Evolutionary conservation across 1,284 basidiomycete species (phyloP), one percentile per base, ranked within the genome.

Genomic region (Meira nashicola): DNA sequence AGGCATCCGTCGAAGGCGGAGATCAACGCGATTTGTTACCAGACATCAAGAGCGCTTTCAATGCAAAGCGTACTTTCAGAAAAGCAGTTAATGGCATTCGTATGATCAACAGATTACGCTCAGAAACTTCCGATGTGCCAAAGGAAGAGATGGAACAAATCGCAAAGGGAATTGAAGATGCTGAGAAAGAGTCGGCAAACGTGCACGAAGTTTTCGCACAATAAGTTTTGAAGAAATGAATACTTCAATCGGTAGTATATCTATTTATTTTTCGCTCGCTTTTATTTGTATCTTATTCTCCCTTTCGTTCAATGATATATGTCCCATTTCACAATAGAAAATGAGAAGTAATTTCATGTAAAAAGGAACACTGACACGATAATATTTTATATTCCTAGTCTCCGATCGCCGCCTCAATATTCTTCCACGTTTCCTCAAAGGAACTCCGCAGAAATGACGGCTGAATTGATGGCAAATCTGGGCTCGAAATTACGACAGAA

Each of bases 41-140:
- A 19, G 76, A 74, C 40, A 76, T 77, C 65, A 77, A 76, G 63
- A 64, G 55, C 19, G 76, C 76, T 11, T 77, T 77, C 70, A 77
- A 76, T 60, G 76, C 74, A 15, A 76, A 76, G 50, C 39, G 64
- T 0, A 77, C 74, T 9, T 76, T 76, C 64, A 58, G 66, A 46
- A 76, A 76, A 58, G 76, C 76, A 0, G 72, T 77, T 52, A 73
- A 77, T 44, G 76, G 76, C 15, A 77, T 77, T 53, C 55, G 60
- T 39, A 41, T 63, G 10, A 63, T 64, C 60, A 64, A 62, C 50
- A 47, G 61, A n/a, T 43, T 63, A 19, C 55, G 57, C 9, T 28
- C 55, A 11, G 61, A 63, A 40, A 54, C 39, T 8, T 12, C 59
- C 2, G 56, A 53, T 10, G 51, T 62, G 14, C 57, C 63, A 48